These are phyloP conservation scores for Xylariaceae sp. DNA, from an alignment of 2,329 filamentous ascomycete species.

Conservation along the genomic window DNA sequence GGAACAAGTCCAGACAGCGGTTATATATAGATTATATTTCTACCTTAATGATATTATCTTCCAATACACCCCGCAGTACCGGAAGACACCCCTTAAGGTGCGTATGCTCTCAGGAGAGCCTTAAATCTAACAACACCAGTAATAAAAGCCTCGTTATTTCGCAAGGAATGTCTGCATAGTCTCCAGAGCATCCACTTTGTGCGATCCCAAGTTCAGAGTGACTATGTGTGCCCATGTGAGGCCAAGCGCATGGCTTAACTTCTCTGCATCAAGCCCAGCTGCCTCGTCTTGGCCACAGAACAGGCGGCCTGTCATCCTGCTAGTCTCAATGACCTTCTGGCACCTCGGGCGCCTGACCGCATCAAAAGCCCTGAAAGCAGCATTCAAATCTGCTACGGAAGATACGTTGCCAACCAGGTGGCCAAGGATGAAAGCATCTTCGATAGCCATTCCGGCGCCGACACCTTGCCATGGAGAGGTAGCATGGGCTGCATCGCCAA, in stretches of 20 bases:
- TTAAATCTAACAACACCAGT: too few species aligned
- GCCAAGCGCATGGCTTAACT: constrained; percentile 4
- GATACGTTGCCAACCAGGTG: constrained; percentile 6
- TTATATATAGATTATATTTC: too few species aligned
- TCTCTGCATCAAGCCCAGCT: constrained; percentile 1
- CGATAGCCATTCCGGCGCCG: constrained; percentile 4
- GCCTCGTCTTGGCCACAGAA: constrained; percentile 3
- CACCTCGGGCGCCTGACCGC: constrained; percentile 2
- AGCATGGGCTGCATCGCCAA: constrained; percentile 7
- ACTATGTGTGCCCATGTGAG: not conserved
- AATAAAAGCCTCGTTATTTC: too few species aligned
- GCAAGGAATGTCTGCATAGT: not conserved
- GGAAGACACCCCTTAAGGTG: too few species aligned
- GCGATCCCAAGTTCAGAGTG: not conserved
- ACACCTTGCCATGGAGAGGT: constrained; percentile 5
- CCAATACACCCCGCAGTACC: too few species aligned
- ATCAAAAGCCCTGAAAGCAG: constrained; percentile 3
- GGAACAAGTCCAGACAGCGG: too few species aligned
- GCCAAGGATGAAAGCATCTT: constrained; percentile 1
- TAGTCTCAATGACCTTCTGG: constrained; percentile 2
- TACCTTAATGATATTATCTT: too few species aligned
- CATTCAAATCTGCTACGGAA: not conserved
- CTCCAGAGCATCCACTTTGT: not conserved
- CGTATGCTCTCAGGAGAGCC: too few species aligned
- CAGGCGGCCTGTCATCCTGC: constrained; percentile 2